These are phyloP conservation scores for Pezicula rhizophila DNA, from an alignment of 2,329 filamentous ascomycete genomes.

Conservation along the genomic window DNA sequence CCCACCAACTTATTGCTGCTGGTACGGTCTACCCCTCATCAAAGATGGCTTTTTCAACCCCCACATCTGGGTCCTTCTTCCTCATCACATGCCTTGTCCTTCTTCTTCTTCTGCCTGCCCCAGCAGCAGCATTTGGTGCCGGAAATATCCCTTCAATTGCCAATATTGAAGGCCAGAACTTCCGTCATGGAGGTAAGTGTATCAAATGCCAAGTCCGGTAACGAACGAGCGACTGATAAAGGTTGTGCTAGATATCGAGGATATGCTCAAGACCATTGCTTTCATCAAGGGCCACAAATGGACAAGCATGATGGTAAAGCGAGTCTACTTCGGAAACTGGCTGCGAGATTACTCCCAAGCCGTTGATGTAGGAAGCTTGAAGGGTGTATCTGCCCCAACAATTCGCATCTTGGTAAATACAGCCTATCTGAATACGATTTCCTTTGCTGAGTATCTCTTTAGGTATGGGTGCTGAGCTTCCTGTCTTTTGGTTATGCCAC, in stretches of 20 bases:
- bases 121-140: conserved; percentile 58
- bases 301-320: conserved; percentile 71
- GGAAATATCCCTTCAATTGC: conserved; percentile 65
- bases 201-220: not conserved
- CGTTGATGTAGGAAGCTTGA: conserved; percentile 73
- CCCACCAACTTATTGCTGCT: no score
- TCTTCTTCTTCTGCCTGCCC: conserved; percentile 49
- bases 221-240: not conserved
- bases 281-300: conserved; percentile 80
- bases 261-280: conserved; percentile 70
- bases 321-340: conserved; percentile 85
- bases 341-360: conserved; percentile 80
- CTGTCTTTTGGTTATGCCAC: conserved; percentile 81
- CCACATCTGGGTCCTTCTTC: conserved; percentile 28
- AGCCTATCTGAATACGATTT: not conserved
- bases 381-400: conserved; percentile 71
- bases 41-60: conserved; percentile 15
- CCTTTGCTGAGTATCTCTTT: conserved; percentile 7
- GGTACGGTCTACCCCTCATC: not conserved
- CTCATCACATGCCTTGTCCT: conserved; percentile 48
- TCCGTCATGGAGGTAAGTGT: conserved; percentile 56
- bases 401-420: conserved; percentile 61
- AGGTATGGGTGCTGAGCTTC: conserved; percentile 76
- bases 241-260: conserved; percentile 61
- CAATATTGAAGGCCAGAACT: conserved; percentile 56